These are phyloP conservation scores for Syzygium jambos DNA, from an alignment of 345 rosid species.

Conservation along the genomic window DNA sequence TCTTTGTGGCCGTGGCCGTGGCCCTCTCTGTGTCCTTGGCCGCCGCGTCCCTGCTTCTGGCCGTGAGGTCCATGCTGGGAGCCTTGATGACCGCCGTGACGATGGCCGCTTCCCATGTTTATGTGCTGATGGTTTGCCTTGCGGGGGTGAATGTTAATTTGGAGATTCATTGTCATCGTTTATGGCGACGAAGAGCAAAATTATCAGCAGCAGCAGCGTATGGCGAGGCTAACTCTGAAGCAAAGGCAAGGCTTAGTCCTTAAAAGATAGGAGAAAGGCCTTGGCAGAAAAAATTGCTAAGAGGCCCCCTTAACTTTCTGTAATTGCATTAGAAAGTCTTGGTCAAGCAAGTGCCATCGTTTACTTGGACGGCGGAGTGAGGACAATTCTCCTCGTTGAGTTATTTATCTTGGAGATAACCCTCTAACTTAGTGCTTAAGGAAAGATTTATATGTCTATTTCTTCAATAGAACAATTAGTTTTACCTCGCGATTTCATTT, in stretches of 20 bases:
- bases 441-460: background rate
- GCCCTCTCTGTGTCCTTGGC: background rate
- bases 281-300: background rate
- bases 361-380: background rate
- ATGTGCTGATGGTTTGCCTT: background rate
- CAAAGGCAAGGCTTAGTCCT: background rate
- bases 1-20: background rate
- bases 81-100: background rate
- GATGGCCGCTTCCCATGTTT: background rate
- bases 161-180: too few species aligned
- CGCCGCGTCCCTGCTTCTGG: background rate
- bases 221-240: background rate
- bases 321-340: background rate
- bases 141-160: background rate
- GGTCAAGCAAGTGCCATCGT: background rate
- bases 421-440: background rate
- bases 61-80: background rate
- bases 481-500: background rate
- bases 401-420: background rate
- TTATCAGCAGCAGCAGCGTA: too few species aligned
- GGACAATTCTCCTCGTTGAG: background rate
- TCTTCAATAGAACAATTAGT: background rate
- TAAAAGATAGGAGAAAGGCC: background rate
- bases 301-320: background rate
- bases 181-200: too few species aligned